Conservation (phyloP, 2,329 filamentous ascomycete species). For the Scorias spongiosa region DNA sequence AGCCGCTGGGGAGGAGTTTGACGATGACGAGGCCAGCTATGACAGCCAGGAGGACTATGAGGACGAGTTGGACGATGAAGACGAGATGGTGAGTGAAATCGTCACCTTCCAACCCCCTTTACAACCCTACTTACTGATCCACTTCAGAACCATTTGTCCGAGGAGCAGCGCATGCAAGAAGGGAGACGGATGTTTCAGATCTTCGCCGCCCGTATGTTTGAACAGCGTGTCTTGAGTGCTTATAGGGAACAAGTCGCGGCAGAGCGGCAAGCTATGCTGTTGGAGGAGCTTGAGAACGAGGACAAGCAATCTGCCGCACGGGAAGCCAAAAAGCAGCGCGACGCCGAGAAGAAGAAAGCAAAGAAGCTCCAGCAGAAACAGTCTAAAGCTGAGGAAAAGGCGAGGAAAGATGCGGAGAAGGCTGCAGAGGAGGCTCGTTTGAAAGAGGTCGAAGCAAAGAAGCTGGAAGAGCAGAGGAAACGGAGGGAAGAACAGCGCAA, state of each 20-base stretch:
- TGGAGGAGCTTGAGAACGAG: slow-evolving; percentile 86
- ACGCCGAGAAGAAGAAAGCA: slow-evolving; percentile 89
- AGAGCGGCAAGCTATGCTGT: slow-evolving; percentile 77
- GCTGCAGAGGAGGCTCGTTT: slow-evolving; percentile 70
- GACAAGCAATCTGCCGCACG: slow-evolving; percentile 58
- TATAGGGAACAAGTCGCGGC: slow-evolving; percentile 94
- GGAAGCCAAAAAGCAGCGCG: slow-evolving; percentile 84
- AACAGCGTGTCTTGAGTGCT: slow-evolving; percentile 89
- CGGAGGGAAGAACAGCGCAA: slow-evolving; percentile 82
- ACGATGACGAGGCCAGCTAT: slow-evolving; percentile 57
- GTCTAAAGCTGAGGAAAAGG: slow-evolving; percentile 78
- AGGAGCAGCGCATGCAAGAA: slow-evolving; percentile 98
- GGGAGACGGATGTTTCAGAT: slow-evolving; percentile 98
- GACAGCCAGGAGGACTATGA: slow-evolving; percentile 50
- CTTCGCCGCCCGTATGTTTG: slow-evolving; percentile 97
- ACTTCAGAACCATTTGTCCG: slow-evolving; percentile 78
- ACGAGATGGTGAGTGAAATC: slow-evolving; percentile 40
- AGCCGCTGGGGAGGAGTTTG: slow-evolving; percentile 60
- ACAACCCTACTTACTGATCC: slow-evolving; percentile 23
- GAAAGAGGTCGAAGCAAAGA: slow-evolving; percentile 61
- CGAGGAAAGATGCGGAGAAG: slow-evolving; percentile 73
- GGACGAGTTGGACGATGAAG: slow-evolving; percentile 42
- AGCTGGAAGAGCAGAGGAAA: slow-evolving; percentile 61
- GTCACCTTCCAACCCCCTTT: slow-evolving; percentile 9
- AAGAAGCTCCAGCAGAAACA: slow-evolving; percentile 83